Evolutionary conservation across 2,329 filamentous ascomycete species (phyloP).

Genomic region (Triangularia verruculosa): DNA sequence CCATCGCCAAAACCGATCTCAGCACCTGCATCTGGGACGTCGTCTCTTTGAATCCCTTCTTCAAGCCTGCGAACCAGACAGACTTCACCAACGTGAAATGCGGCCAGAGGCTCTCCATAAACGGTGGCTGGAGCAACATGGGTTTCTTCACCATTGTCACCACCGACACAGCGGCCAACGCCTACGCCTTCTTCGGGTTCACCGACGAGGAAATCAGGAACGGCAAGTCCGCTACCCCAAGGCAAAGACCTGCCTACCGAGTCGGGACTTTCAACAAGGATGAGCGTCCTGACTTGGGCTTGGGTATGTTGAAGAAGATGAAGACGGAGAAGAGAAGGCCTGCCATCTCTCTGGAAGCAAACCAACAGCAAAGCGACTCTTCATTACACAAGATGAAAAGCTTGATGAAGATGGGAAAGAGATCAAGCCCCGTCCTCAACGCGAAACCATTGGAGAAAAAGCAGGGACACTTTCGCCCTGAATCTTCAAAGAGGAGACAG

Average conservation of each 20-base stretch:
- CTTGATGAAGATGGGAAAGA: too few relatives aligned
- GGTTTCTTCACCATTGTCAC: slow-evolving; percentile 26
- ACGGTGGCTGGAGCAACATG: slow-evolving; percentile 23
- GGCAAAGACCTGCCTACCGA: background rate
- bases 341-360: background rate
- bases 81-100: background rate
- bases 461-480: too few relatives aligned
- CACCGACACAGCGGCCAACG: slow-evolving; percentile 17
- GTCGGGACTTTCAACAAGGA: background rate
- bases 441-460: too few relatives aligned
- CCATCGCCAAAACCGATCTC: background rate
- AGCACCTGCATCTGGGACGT: background rate
- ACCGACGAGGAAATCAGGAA: slow-evolving; percentile 16
- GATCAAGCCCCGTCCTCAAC: too few relatives aligned
- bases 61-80: slow-evolving; percentile 5
- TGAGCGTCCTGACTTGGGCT: background rate
- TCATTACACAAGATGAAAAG: background rate
- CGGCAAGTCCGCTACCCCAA: background rate
- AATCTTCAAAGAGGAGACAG: too few relatives aligned
- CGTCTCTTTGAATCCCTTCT: background rate
- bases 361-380: background rate
- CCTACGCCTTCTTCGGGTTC: slow-evolving; percentile 27
- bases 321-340: background rate
- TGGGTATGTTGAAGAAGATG: background rate
- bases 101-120: slow-evolving; percentile 18